Evolutionary conservation across 495 filamentous ascomycete species (phyloP), one percentile per base, ranked within the genome.

Genomic region (Neurospora tetrasperma): DNA sequence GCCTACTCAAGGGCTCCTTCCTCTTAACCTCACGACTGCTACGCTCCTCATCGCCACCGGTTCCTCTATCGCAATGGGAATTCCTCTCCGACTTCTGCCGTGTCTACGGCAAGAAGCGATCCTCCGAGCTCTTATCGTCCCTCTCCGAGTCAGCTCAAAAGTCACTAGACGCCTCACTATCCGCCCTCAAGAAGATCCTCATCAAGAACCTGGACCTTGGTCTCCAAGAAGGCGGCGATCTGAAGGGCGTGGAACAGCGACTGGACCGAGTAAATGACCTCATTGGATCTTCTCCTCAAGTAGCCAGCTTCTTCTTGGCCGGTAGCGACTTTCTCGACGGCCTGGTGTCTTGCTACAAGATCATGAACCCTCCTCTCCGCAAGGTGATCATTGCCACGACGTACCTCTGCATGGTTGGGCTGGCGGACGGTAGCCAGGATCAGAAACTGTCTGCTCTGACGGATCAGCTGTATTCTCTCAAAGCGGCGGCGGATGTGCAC

Each of bases 311-410:
- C 76, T 89, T 97, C 69, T 86, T 96, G 79, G 89, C 90, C 1
- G 94, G 94, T 20, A 92, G 92, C 69, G 94, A 97, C 79, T 94
- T 94, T 76, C 78, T 97, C 14, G 94, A 97, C 77, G 89, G 90
- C 4, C 83, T 96, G 16, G 82, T 86, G 42, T 86, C 84, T 74
- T 88, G 88, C 70, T 96, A 92, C 80, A 87, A 84, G 59, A 82
- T 88, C 69, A 86, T 84, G 74, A 86, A 89, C 59, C 86, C 85
- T 16, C 85, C 85, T 8, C 78, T 91, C 14, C 86, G 88, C 62
- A 89, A 86, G 72, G 83, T 86, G 5, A 82, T 96, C n/a, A 84
- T 93, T 20, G 86, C 89, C 5, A 89, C 90, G 7, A 81, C 89
- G 16, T 97, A 94, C 75, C 85, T 94, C 9, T 90, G 91, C 43